A percentile compares a stretch with the other conserved stretches of the same genome.
Evolutionary conservation across 768 basidiomycete species (phyloP).

Genomic region (Rossbeevera mucosa): DNA sequence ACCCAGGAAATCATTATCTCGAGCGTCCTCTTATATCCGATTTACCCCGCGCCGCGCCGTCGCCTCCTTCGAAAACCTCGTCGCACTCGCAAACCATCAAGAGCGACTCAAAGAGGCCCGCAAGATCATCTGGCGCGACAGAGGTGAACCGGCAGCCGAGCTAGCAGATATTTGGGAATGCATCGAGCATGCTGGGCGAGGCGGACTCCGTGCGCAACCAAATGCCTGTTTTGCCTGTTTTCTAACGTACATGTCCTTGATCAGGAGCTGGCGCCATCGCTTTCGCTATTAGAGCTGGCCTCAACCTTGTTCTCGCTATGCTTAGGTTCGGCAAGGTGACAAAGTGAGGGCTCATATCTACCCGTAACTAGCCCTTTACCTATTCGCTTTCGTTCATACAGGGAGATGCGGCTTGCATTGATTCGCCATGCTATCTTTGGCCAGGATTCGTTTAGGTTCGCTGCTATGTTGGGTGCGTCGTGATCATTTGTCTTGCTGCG

Average conservation of each 20-base stretch:
- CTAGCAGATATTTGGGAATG: constrained; percentile 60
- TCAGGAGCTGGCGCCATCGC: constrained; percentile 79
- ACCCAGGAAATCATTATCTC: constrained; percentile 6
- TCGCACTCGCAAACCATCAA: constrained; percentile 80
- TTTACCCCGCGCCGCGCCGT: constrained; percentile 55
- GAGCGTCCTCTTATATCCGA: constrained; percentile 38
- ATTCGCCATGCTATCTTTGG: constrained; percentile 84
- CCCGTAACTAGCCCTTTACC: background rate
- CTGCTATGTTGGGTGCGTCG: constrained; percentile 72
- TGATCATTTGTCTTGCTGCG: background rate
- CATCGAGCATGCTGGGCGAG: constrained; percentile 63
- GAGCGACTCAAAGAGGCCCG: constrained; percentile 68
- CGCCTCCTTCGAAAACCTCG: constrained; percentile 78
- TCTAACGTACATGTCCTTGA: background rate
- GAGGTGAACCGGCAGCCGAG: constrained; percentile 71
- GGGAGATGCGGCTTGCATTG: constrained; percentile 58
- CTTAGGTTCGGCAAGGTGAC: constrained; percentile 64
- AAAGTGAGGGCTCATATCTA: constrained; percentile 42
- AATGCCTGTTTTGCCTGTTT: background rate
- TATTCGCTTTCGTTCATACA: constrained; percentile 27
- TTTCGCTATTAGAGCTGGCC: constrained; percentile 73
- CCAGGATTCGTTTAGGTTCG: constrained; percentile 76
- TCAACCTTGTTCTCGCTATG: constrained; percentile 78
- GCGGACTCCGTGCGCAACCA: constrained; percentile 62
- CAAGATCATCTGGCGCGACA: constrained; percentile 78